A percentile compares a stretch with the other conserved stretches of the same genome.
phyloP scores from a whole-genome alignment of 371 early-diverging fungal genomes.

The Mucor piriformis region DNA sequence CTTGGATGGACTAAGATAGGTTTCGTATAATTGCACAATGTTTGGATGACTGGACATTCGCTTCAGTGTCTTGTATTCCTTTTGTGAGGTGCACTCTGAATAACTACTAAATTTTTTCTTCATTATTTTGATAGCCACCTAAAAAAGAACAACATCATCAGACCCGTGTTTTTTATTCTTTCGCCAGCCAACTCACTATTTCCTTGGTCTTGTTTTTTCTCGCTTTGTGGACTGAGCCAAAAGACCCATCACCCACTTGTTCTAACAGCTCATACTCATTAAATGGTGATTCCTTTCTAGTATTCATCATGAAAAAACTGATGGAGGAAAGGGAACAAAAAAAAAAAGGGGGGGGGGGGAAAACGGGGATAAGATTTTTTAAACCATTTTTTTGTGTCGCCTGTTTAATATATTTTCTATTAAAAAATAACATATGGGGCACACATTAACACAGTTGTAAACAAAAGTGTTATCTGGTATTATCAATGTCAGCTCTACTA shows the following conservation, averaged over 20 bases:
- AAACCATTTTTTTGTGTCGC: too few species aligned
- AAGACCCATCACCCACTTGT: constrained; percentile 90
- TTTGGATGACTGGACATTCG: constrained; percentile 74
- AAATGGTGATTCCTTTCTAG: constrained; percentile 11
- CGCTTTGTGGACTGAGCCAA: constrained; percentile 86
- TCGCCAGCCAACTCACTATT: constrained; percentile 66
- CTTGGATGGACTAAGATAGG: constrained; percentile 73
- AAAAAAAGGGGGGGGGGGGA: constrained; percentile 3
- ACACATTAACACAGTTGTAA: too few species aligned
- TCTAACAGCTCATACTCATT: constrained; percentile 73
- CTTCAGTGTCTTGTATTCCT: constrained; percentile 74
- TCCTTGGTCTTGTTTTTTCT: constrained; percentile 67
- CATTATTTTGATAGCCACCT: constrained; percentile 96
- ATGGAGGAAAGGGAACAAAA: neutral
- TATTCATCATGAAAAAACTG: neutral
- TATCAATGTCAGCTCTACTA: too few species aligned
- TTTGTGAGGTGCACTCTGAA: constrained; percentile 74
- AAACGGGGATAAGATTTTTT: neutral
- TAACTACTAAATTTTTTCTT: constrained; percentile 81
- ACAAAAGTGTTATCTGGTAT: too few species aligned
- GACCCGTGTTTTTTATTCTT: neutral
- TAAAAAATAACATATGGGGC: too few species aligned
- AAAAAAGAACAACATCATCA: neutral
- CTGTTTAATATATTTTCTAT: too few species aligned
- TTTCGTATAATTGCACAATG: constrained; percentile 82